These are phyloP conservation scores for Penicillium psychrosexuale DNA, from an alignment of 2,329 filamentous ascomycete species.

Conservation along the genomic window DNA sequence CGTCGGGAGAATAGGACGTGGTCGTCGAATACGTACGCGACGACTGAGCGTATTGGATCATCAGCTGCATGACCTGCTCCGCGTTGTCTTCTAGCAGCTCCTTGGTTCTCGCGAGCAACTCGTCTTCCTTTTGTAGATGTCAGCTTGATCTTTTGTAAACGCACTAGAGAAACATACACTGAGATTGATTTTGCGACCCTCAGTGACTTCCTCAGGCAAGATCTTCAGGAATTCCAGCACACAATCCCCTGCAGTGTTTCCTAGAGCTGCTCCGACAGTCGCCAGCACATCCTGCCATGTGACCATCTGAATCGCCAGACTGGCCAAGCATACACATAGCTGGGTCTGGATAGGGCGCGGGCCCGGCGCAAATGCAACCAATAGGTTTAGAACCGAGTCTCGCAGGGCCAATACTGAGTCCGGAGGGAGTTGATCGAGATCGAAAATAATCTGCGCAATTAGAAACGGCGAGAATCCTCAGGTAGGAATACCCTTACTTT, in stretches of 20 bases:
- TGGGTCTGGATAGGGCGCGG: slow-evolving; percentile 83
- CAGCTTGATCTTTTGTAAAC: neutral
- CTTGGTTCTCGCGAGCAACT: slow-evolving; percentile 77
- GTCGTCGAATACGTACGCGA: slow-evolving; percentile 59
- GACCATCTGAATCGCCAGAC: slow-evolving; percentile 92
- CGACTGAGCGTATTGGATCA: slow-evolving; percentile 88
- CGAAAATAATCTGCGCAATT: slow-evolving; percentile 78
- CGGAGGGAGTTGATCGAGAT: slow-evolving; percentile 81
- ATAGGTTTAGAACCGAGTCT: slow-evolving; percentile 75
- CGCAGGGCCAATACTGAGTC: slow-evolving; percentile 73
- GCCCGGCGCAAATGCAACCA: slow-evolving; percentile 76
- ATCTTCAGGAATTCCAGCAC: slow-evolving; percentile 96
- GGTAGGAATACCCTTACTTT: slow-evolving; percentile 62
- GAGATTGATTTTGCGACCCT: slow-evolving; percentile 98
- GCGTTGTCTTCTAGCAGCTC: slow-evolving; percentile 91
- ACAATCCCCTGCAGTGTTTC: slow-evolving; percentile 68
- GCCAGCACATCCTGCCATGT: slow-evolving; percentile 90
- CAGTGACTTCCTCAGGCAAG: slow-evolving; percentile 96
- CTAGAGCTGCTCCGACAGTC: slow-evolving; percentile 74
- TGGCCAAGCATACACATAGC: slow-evolving; percentile 90
- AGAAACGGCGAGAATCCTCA: slow-evolving; percentile 15
- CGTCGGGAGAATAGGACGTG: neutral
- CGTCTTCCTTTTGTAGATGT: slow-evolving; percentile 72
- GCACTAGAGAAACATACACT: slow-evolving; percentile 71
- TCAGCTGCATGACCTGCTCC: slow-evolving; percentile 76